Conservation (phyloP, 192 early-diverging fungal genomes). For the Linnemannia schmuckeri region DNA sequence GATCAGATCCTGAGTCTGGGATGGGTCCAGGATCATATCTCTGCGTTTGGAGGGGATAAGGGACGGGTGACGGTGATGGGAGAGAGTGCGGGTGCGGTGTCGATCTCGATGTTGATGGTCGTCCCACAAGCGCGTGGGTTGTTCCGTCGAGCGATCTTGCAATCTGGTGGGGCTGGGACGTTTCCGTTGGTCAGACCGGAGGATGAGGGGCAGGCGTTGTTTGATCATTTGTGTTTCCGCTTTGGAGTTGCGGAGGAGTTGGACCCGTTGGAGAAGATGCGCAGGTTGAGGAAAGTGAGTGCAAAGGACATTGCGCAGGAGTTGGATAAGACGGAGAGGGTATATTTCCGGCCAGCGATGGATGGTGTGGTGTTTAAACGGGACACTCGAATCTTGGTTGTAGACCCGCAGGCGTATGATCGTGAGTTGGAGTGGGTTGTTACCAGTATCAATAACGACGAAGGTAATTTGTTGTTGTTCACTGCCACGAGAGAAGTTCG, state of each 20-base stretch:
- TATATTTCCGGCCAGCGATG: neutral
- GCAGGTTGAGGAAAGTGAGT: neutral
- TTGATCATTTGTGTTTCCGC: constrained; percentile 13
- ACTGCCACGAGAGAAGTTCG: neutral
- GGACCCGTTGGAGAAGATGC: constrained; percentile 9
- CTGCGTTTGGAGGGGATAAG: constrained; percentile 70
- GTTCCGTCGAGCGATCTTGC: constrained; percentile 5
- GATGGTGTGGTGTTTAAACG: constrained; percentile 7
- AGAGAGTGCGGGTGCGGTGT: constrained; percentile 65
- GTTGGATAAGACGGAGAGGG: neutral
- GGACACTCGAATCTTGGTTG: neutral
- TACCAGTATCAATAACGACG: neutral
- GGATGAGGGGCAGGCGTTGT: constrained; percentile 12
- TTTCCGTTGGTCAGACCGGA: neutral
- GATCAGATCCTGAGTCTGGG: constrained; percentile 64
- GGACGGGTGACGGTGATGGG: constrained; percentile 66
- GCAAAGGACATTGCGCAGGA: neutral
- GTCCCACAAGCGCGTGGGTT: constrained; percentile 3
- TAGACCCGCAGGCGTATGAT: neutral
- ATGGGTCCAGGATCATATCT: constrained; percentile 72
- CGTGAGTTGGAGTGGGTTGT: neutral
- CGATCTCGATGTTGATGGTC: constrained; percentile 43
- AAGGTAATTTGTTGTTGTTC: constrained; percentile 1
- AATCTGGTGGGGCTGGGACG: constrained; percentile 7
- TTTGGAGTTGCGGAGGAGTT: constrained; percentile 5